Evolutionary conservation across 2,329 filamentous ascomycete genomes (phyloP), one percentile per base, ranked within the genome.

Genomic region (Chaetomiaceae sp.): DNA sequence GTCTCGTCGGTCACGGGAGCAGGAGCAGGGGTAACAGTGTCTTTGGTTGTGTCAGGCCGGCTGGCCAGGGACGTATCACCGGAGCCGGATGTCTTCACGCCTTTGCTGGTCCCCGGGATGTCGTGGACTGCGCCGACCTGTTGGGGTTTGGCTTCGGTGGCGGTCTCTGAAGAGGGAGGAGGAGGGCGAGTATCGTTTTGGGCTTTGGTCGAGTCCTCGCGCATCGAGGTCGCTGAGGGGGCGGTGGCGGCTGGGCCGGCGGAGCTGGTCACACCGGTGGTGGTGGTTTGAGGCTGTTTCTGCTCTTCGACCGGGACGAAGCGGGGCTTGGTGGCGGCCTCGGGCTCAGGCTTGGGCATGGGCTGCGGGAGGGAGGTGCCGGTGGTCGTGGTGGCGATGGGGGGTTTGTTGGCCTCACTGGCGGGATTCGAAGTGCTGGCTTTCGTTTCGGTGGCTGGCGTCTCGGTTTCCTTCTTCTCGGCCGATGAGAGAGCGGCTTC

Each of bases 121-220:
- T 27, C 25, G 20, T 15, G n/a, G 27, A n/a, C n/a, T n/a, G 29
- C 17, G 15, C 14, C 25, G 22, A 34, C 19, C 65, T 66, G 19
- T 69, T 65, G 46, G 23, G 22, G 14, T 14, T 52, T 20, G 36
- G 6, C 23, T 8, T 17, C 7, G 22, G 40, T 7, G 15, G 39
- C 4, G 8, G 22, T 3, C 12, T 73, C 60, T 6, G 67, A 61
- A 0, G 74, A 70, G 50, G 65, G 56, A 1, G 74, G 70, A 44
- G 66, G 46, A 4, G 51, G 57, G n/a, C 73, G 70, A 22, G 68
- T 70, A 55, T 77, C 73, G 51, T 67, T 69, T 58, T 77, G 75
- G 8, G 60, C 66, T 20, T 58, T 55, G 53, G 63, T 63, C 40
- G 54, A 53, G 60, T 66, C 65, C 34, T 47, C 58, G 39, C 56